Base-by-base conservation (phyloP, 768 basidiomycete species). In the Butyriboletus loyo region DNA sequence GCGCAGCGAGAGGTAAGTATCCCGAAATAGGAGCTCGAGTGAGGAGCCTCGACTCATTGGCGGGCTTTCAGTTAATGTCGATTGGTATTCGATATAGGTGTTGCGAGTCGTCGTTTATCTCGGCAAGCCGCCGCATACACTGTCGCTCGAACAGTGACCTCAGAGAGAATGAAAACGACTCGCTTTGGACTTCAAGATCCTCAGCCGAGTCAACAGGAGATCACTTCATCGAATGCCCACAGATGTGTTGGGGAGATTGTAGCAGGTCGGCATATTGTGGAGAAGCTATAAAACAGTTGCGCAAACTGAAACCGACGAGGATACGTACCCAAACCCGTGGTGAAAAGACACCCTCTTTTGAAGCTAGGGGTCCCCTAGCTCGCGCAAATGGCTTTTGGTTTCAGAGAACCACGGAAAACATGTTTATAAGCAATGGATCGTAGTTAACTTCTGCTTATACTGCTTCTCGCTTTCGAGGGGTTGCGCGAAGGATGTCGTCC, bases 401-500 rank as follows among this genome's bases (percentile, higher is more conserved):
- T 9, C 11, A 17, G 17, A 9, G n/a, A 15, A 15, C n/a, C 41
- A 46, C 4, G 34, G 19, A 32, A 34, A 48, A 28, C 25, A 44
- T 25, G 30, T 52, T 32, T 37, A 60, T 53, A 49, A 48, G 28
- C 24, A 49, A 32, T 25, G 5, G 19, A 38, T 37, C 25, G 36
- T 47, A 24, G 4, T 34, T 47, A 58, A 49, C 30, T 14, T 43
- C 13, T 49, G 32, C 21, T 56, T 77, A 88, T 53, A 85, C 82
- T 49, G 84, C 89, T 67, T 97, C 94, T 47, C 94, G 82, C 71
- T 78, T 89, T 66, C 94, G 78, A 13, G 94, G 94, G 41, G 93
- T 78, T 19, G 89, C 82, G 46, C 92, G 79, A 56, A 96, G 77
- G 60, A 97, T 96, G 67, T 96, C 92, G 61, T 98, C 95, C 45